These are phyloP conservation scores for Quercus mongolica DNA, from an alignment of 306 rosid species.

Conservation along the genomic window DNA sequence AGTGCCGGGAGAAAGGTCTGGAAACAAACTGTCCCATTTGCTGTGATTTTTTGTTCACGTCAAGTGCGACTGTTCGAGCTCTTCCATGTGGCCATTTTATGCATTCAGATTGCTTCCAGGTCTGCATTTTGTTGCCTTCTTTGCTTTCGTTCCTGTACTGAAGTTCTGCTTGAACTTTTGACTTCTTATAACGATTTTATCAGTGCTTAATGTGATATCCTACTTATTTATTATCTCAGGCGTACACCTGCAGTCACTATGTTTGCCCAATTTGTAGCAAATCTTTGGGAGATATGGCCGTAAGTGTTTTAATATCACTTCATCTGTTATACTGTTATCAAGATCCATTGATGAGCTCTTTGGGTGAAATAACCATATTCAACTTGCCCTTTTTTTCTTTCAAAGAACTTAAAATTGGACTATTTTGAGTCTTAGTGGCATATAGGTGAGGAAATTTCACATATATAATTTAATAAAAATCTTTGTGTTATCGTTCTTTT, in stretches of 20 bases:
- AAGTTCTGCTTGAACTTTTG: neutral
- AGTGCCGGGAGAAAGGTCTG: slow-evolving; percentile 63
- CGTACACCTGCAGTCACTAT: slow-evolving; percentile 33
- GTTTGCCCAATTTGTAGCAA: slow-evolving; percentile 29
- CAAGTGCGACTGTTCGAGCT: slow-evolving; percentile 63
- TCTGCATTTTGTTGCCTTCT: slow-evolving; percentile 14
- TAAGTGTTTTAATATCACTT: neutral
- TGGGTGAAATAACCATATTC: neutral
- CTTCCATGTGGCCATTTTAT: slow-evolving; percentile 82
- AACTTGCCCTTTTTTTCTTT: neutral
- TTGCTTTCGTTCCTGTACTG: neutral
- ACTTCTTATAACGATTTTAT: neutral
- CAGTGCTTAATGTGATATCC: neutral
- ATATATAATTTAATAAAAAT: neutral
- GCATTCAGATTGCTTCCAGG: slow-evolving; percentile 90
- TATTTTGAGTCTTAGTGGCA: neutral
- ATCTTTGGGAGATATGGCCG: slow-evolving; percentile 37
- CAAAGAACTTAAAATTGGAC: neutral
- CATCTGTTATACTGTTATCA: neutral
- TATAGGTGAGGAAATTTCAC: neutral
- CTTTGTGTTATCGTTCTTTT: neutral
- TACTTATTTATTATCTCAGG: slow-evolving; percentile 7
- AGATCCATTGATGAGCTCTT: neutral
- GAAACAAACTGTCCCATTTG: slow-evolving; percentile 78
- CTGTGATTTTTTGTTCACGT: slow-evolving; percentile 70